A percentile compares a stretch with the other conserved stretches of the same genome.
Evolutionary conservation across 1,139 yeast genomes (phyloP).

Genomic region (Blastobotrys persicus): DNA sequence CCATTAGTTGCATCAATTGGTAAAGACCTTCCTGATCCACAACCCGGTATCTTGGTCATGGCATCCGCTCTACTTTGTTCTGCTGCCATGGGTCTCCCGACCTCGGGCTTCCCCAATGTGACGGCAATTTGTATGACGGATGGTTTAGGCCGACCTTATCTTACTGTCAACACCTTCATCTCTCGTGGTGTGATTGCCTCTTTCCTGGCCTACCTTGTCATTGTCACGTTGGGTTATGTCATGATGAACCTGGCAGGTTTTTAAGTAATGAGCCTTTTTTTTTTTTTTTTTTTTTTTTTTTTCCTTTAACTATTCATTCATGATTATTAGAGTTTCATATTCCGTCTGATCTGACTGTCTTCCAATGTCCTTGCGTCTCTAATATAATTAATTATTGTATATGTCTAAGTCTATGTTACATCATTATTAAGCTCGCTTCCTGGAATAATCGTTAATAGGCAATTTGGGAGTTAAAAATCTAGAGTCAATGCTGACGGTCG

Average conservation of each 20-base stretch:
- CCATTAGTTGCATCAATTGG: conserved; percentile 91
- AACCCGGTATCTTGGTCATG: conserved; percentile 74
- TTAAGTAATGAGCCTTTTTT: no score
- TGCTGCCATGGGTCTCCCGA: conserved; percentile 93
- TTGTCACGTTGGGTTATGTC: conserved; percentile 76
- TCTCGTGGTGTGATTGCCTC: conserved; percentile 88
- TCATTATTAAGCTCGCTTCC: not conserved
- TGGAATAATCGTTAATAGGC: not conserved
- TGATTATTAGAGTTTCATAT: not conserved
- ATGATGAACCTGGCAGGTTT: conserved; percentile 58
- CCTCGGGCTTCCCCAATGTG: conserved; percentile 95
- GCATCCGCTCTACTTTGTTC: conserved; percentile 82
- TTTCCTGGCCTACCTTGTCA: conserved; percentile 61
- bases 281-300: no score
- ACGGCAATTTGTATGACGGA: conserved; percentile 92
- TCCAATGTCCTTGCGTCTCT: no score
- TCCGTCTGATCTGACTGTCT: no score
- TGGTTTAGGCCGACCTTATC: conserved; percentile 81
- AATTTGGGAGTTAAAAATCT: not conserved
- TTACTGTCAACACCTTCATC: conserved; percentile 79
- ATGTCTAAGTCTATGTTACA: conserved; percentile 1
- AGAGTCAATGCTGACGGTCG: not conserved
- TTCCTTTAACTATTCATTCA: not conserved
- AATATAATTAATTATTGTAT: no score
- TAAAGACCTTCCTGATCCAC: conserved; percentile 61